A percentile compares a stretch with the other conserved stretches of the same genome.
phyloP scores from a whole-genome alignment of 257 asterid genomes.

The Lithospermum erythrorhizon region DNA sequence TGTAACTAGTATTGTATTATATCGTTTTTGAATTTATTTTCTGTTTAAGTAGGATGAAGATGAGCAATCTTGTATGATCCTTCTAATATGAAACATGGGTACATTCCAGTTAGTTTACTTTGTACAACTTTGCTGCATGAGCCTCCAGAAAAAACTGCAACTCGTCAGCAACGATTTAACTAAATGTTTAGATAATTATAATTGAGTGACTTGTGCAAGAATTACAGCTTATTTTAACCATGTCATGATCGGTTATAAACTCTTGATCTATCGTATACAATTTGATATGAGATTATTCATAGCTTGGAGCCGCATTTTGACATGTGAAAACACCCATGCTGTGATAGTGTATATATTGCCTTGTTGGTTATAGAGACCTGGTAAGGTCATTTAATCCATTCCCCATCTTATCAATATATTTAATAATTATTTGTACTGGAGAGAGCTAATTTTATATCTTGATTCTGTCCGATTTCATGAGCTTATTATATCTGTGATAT shows the following conservation, averaged over 20 bases:
- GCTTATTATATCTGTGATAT: neutral
- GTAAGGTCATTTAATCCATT: constrained; percentile 24
- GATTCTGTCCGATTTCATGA: constrained; percentile 1
- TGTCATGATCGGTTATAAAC: constrained; percentile 47
- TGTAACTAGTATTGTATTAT: neutral
- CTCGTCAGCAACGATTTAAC: neutral
- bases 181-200: constrained; percentile 37
- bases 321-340: constrained; percentile 50
- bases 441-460: constrained; percentile 4
- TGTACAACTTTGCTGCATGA: neutral
- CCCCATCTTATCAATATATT: neutral
- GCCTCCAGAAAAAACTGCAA: no score
- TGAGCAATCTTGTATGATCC: no score
- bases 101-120: neutral
- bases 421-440: neutral
- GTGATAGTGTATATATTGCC: constrained; percentile 44
- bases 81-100: neutral
- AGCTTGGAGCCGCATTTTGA: constrained; percentile 29
- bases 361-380: constrained; percentile 48
- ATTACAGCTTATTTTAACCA: constrained; percentile 52
- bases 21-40: no score
- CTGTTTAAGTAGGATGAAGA: neutral
- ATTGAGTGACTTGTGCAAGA: constrained; percentile 45
- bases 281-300: neutral
- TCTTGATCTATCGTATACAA: constrained; percentile 51